These are phyloP conservation scores for Talaromyces borbonicus DNA, from an alignment of 495 filamentous ascomycete genomes.

Conservation along the genomic window DNA sequence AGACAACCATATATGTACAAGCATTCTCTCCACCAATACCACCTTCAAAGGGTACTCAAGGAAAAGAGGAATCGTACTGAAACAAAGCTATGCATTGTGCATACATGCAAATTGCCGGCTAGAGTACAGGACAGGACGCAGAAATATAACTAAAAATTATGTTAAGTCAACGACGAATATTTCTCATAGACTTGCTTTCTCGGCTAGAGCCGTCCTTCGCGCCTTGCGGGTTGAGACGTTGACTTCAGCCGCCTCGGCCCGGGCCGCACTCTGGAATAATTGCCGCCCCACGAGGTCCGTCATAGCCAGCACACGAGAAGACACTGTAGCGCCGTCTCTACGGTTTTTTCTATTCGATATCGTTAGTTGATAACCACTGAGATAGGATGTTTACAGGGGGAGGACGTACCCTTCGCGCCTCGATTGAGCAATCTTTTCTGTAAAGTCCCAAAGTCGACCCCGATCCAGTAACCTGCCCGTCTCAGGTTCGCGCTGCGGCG, in stretches of 20 bases:
- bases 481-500: constrained; percentile 50
- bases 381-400: not conserved
- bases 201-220: constrained; percentile 29
- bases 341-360: constrained; percentile 61
- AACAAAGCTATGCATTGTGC: too few species aligned
- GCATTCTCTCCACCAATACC: too few species aligned
- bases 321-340: constrained; percentile 82
- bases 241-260: constrained; percentile 16
- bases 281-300: constrained; percentile 50
- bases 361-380: not conserved
- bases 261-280: constrained; percentile 34
- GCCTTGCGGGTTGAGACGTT: constrained; percentile 29
- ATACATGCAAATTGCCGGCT: too few species aligned
- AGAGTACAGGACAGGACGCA: too few species aligned
- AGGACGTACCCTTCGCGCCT: constrained; percentile 65
- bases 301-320: constrained; percentile 66
- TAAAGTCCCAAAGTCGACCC: constrained; percentile 82
- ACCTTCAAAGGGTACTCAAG: too few species aligned
- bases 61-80: too few species aligned
- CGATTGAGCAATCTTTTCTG: constrained; percentile 71
- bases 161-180: too few species aligned
- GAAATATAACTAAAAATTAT: too few species aligned
- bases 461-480: constrained; percentile 53
- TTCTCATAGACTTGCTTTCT: constrained; percentile 26
- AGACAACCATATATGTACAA: too few species aligned